Base-by-base conservation (phyloP, 768 basidiomycete species). In the Lentinula sp. region DNA sequence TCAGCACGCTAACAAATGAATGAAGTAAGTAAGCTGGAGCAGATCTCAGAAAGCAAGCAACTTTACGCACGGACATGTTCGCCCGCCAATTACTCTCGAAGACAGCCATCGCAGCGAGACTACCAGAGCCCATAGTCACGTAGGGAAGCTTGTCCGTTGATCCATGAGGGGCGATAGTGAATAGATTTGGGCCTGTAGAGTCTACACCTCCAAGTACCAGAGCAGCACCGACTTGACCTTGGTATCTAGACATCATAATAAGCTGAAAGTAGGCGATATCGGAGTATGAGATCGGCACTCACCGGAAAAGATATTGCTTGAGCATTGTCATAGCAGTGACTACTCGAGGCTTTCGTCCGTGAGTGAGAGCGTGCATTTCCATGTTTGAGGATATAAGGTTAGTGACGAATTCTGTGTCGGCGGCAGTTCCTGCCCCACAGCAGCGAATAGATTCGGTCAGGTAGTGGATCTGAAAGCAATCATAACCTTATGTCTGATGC, bases 301-400 rank as follows among this genome's bases (percentile, higher is more conserved):
- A 94, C 93, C 81, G 79, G 79, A 90, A 97, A 42, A 98, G 87
- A 81, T 90, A 90, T 73, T 96, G 95, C 75, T 98, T 98, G 65
- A 98, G 79, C 93, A 98, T 91, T 4, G 96, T 98, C 96, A 99
- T 98, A 5, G 96, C 97, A 0, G 97, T 97, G 55, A 96, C 93
- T 18, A 99, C 94, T 62, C 88, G 83, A 4, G 96, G 94, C 73
- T 92, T 93, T 61, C 96, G 78, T 23, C 95, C 95, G 35, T 92
- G 95, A 16, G 91, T 89, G 35, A 98, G 82, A 0, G 86, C 83
- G 70, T 98, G 96, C 13, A 99, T 80, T 72, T 95, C 93, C 74
- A 99, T 92, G 75, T 97, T 97, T 43, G 93, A 95, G 1, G 93
- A 93, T 70, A 99, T 98, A 70, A 95, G 83, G 13, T 93, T 93